phyloP scores from a whole-genome alignment of 495 filamentous ascomycete genomes.

The Aspergillus olivimuriae region DNA sequence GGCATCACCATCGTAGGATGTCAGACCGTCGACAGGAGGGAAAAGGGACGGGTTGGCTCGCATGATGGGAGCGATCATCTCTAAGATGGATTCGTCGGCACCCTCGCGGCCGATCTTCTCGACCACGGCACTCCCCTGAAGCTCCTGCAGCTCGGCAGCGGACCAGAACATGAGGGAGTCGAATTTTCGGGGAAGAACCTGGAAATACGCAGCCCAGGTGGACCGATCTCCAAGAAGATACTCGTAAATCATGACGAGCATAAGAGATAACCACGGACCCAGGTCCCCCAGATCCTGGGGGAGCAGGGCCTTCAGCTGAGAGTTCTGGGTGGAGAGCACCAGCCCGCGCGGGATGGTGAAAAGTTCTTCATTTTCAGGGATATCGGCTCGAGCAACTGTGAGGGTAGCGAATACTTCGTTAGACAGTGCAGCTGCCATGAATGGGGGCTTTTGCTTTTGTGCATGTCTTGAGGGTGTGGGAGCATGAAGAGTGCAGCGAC shows the following conservation, averaged over 20 bases:
- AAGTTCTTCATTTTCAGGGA: constrained; percentile 56
- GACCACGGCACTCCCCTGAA: constrained; percentile 72
- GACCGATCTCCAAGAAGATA: constrained; percentile 54
- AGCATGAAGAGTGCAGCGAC: too few relatives aligned
- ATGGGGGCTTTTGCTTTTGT: too few relatives aligned
- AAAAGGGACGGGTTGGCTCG: constrained; percentile 37
- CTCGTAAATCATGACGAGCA: constrained; percentile 78
- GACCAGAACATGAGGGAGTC: constrained; percentile 93
- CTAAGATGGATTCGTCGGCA: constrained; percentile 62
- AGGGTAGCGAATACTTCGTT: constrained; percentile 8
- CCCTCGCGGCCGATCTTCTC: constrained; percentile 70
- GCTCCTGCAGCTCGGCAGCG: constrained; percentile 56
- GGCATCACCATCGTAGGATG: constrained; percentile 43
- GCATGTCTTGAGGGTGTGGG: too few relatives aligned
- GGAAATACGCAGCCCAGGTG: constrained; percentile 73
- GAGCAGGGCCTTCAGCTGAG: constrained; percentile 39
- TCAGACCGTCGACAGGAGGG: constrained; percentile 36
- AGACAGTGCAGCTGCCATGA: too few relatives aligned
- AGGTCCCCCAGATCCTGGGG: constrained; percentile 37
- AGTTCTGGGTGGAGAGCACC: constrained; percentile 49
- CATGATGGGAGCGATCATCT: constrained; percentile 58
- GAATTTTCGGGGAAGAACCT: constrained; percentile 70
- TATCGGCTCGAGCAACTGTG: constrained; percentile 50
- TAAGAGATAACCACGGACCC: constrained; percentile 57
- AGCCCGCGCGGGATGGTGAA: constrained; percentile 55